phyloP scores from a whole-genome alignment of 2,329 filamentous ascomycete genomes.

The Paramyrothecium roridum region DNA sequence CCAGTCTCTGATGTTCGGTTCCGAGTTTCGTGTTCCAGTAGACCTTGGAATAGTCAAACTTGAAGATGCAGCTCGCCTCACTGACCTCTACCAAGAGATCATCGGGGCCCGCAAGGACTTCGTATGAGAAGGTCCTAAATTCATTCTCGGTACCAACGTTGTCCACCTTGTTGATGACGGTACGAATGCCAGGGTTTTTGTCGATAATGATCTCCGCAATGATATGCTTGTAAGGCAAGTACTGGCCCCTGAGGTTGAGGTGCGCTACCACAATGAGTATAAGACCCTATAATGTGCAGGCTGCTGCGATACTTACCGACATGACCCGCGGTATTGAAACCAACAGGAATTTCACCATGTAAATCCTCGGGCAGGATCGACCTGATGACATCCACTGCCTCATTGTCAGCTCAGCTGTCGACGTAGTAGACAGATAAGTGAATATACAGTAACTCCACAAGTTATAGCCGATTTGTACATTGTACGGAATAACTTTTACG shows the following conservation, averaged over 20 bases:
- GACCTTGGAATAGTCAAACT: slow-evolving; percentile 91
- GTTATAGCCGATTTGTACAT: slow-evolving; percentile 74
- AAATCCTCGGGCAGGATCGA: slow-evolving; percentile 78
- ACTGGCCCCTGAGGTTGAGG: slow-evolving; percentile 81
- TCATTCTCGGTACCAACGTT: slow-evolving; percentile 81
- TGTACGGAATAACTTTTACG: slow-evolving; percentile 70
- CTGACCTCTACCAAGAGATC: slow-evolving; percentile 80
- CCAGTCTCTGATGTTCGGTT: slow-evolving; percentile 80
- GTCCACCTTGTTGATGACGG: slow-evolving; percentile 94
- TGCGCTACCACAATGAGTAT: slow-evolving; percentile 56
- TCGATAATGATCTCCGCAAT: slow-evolving; percentile 85
- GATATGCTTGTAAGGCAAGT: slow-evolving; percentile 79
- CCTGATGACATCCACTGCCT: slow-evolving; percentile 72
- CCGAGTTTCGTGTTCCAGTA: slow-evolving; percentile 97
- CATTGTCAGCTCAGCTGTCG: slow-evolving; percentile 11
- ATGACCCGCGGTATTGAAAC: slow-evolving; percentile 87
- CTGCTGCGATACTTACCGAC: slow-evolving; percentile 54
- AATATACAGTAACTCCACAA: slow-evolving; percentile 76
- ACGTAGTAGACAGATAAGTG: too few species aligned
- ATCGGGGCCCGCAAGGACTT: slow-evolving; percentile 78
- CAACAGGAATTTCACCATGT: slow-evolving; percentile 76
- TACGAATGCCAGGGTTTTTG: slow-evolving; percentile 79
- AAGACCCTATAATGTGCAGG: not conserved
- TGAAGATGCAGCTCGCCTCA: slow-evolving; percentile 82
- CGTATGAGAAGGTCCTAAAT: slow-evolving; percentile 90